Base-by-base conservation (phyloP, 1,284 basidiomycete species). In the Schizophyllum commune region DNA sequence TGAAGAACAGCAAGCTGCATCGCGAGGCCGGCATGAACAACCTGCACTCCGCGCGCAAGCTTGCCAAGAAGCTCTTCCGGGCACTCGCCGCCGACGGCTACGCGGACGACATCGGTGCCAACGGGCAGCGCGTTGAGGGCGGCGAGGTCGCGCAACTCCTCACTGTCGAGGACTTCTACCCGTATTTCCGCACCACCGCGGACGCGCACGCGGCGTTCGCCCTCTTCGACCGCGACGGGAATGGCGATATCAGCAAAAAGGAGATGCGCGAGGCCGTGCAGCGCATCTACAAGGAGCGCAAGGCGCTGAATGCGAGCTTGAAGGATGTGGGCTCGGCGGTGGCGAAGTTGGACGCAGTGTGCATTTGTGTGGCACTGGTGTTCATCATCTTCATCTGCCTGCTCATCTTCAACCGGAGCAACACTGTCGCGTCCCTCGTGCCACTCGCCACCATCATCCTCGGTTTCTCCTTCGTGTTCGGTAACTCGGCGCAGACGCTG, bases 221-320 rank as follows among this genome's bases (percentile, higher is more conserved):
- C 19, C 68, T 92, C 5, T 94, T 94, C 64, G 92, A 94, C 70
- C 89, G 89, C 68, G 92, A 94, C 69, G 84, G 81, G 15, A 94
- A 94, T 67, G 92, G 91, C 8, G 91, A 93, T 67, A 90, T 94
- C 61, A 82, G 79, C 17, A 91, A 86, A 71, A 79, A 77, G 34
- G 91, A 94, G 74, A 94, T 94, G 90, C 83, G 91, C 54, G 88
- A 91, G 68, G 89, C 88, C 1, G 91, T 94, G 2, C 87, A 91
- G 67, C 77, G 89, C 33, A 92, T 94, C 58, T 94, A 93, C 69
- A 78, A 83, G 58, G 91, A 94, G 71, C 81, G 91, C 20, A 91
- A 90, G 67, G 79, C 88, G 2, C 75, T 94, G 39, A 83, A 83
- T 1, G 80, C 88, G 17, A 84, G 86, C 68, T 75, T 92, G 56